Base-by-base conservation (phyloP, 345 rosid species). In the Aegle marmelos region DNA sequence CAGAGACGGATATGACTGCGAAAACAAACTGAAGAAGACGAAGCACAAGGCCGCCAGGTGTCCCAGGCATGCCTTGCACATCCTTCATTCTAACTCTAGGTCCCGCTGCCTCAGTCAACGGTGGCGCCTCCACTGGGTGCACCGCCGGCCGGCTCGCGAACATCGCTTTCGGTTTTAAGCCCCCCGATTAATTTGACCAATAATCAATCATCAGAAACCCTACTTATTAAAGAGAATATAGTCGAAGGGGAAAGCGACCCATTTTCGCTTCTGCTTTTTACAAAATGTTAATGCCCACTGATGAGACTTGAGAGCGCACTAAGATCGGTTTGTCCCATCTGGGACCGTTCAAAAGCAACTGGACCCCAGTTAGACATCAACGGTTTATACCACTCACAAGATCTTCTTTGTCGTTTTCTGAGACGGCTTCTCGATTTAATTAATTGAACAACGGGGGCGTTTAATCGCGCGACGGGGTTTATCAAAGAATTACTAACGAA, bases 51-150 rank as follows among this genome's bases (percentile, higher is more conserved):
- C 97, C 94, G 16, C 94, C 98, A 48, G 79, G 77, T 11, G 98
- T 94, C 64, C 98, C 98, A 2, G 97, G 91, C 97, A 90, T 94
- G 33, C 97, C 97, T 34, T 92, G 95, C 5, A 90, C 73, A 76
- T 91, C 90, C 76, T 86, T 91, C 98, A 94, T 90, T 87, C 94
- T 87, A 72, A 83, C 83, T 45, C 89, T 82, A 7, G 88, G 93
- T 30, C 83, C 82, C 34, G 22, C 76, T 2, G 81, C 94, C 30
- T 84, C 89, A 5, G 90, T 90, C 50, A 80, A 57, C 27, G 91
- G 88, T 56, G 93, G 91, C 31, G 85, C 89, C 79, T 88, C 94
- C 80, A 92, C 91, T 59, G 94, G 98, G 78, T 91, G 96, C 81
- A 94, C 92, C 83, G 87, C 61, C 39, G 97, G 93, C 25, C 94